Percentiles rank a stretch among this genome's conserved stretches.
phyloP scores from a whole-genome alignment of 1,139 yeast species.

The Diutina pseudorugosa region DNA sequence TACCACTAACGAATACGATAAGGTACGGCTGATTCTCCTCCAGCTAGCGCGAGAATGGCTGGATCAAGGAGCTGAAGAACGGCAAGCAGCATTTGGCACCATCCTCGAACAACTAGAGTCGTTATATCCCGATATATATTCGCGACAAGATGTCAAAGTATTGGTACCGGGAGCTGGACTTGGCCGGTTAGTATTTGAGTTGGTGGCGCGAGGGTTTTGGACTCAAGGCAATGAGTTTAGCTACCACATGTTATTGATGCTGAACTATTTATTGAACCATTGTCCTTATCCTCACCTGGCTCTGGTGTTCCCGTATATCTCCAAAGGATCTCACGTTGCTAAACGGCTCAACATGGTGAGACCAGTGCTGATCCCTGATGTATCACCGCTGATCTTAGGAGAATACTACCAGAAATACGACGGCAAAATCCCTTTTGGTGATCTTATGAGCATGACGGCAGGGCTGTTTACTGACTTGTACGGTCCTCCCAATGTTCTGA shows the following conservation, averaged over 20 bases:
- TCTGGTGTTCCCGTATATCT: slow-evolving; percentile 43
- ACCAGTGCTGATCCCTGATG: slow-evolving; percentile 42
- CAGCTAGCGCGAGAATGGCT: slow-evolving; percentile 77
- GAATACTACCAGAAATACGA: slow-evolving; percentile 10
- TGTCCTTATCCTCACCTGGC: slow-evolving; percentile 25
- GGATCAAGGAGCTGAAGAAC: slow-evolving; percentile 41
- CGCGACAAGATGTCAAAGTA: slow-evolving; percentile 20
- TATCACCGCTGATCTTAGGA: slow-evolving; percentile 26
- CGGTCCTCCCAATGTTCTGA: slow-evolving; percentile 34
- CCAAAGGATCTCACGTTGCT: slow-evolving; percentile 35
- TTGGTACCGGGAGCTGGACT: slow-evolving; percentile 80
- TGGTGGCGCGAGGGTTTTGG: slow-evolving; percentile 53
- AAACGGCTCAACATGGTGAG: slow-evolving; percentile 35
- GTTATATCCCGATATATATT: slow-evolving; percentile 26
- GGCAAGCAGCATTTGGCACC: slow-evolving; percentile 32
- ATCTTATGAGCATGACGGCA: slow-evolving; percentile 62
- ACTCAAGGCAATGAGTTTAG: slow-evolving; percentile 84
- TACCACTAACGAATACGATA: slow-evolving; percentile 38
- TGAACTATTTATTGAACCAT: slow-evolving; percentile 52
- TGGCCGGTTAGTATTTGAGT: slow-evolving; percentile 66
- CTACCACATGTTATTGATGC: slow-evolving; percentile 65
- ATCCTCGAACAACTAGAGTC: slow-evolving; percentile 33
- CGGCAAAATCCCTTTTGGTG: slow-evolving; percentile 26
- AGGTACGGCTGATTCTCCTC: slow-evolving; percentile 47
- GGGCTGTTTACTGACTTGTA: slow-evolving; percentile 75